phyloP scores from a whole-genome alignment of 176 grass and related monocot genomes.

The Cocos nucifera region DNA sequence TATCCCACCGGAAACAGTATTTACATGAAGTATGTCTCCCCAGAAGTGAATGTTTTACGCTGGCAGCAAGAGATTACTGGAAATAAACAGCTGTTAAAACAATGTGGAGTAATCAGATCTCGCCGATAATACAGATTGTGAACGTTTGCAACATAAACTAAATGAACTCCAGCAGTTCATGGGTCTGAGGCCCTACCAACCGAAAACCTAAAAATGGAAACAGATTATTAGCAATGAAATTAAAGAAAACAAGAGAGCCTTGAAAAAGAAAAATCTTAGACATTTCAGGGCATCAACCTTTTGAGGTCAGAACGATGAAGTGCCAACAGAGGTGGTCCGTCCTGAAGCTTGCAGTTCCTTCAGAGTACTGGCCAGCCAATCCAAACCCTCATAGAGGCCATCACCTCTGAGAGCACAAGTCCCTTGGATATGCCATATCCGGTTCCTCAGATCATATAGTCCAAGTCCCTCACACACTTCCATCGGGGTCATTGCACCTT shows the following conservation, averaged over 20 bases:
- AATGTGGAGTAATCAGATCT: too few species aligned
- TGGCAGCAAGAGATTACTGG: too few species aligned
- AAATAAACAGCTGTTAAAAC: too few species aligned
- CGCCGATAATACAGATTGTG: too few species aligned
- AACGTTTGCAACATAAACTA: too few species aligned
- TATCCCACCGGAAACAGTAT: too few species aligned
- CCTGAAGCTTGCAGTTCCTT: constrained; percentile 54
- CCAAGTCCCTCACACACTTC: constrained; percentile 69
- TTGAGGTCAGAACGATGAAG: constrained; percentile 34
- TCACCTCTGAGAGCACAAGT: constrained; percentile 72
- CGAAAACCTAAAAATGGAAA: too few species aligned
- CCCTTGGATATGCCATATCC: constrained; percentile 82
- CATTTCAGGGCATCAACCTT: neutral
- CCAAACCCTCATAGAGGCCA: constrained; percentile 89
- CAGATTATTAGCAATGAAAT: too few species aligned
- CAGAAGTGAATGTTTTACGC: too few species aligned
- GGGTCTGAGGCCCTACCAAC: too few species aligned
- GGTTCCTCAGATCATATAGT: constrained; percentile 55
- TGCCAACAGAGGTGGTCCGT: constrained; percentile 34
- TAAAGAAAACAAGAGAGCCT: neutral
- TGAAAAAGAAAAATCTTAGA: neutral
- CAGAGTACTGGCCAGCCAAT: constrained; percentile 64
- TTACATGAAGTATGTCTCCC: too few species aligned
- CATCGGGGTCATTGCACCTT: constrained; percentile 64
- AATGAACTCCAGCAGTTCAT: too few species aligned